Conservation (phyloP, 148 eudicot species). For the Chenopodium album region DNA sequence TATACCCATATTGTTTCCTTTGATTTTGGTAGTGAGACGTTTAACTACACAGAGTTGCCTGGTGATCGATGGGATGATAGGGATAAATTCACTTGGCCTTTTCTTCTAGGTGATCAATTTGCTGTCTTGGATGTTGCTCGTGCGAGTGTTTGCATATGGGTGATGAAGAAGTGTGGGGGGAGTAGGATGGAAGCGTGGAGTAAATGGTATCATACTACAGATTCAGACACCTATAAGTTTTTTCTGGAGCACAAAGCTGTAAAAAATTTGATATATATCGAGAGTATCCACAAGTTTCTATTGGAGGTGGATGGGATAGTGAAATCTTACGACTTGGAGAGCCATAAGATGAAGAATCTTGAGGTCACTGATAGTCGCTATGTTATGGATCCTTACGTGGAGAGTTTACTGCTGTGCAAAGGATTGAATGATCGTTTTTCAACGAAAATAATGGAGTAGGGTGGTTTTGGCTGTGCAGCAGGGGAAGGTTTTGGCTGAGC, state of each 20-base stretch:
- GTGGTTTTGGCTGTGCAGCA: no score
- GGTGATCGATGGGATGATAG: not conserved
- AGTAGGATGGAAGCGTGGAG: not conserved
- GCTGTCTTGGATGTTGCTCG: not conserved
- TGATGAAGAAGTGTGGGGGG: not conserved
- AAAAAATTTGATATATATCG: no score
- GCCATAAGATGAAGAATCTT: no score
- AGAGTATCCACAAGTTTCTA: no score
- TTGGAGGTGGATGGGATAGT: no score
- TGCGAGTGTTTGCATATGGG: constrained; percentile 5
- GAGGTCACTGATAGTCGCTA: no score
- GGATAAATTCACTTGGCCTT: not conserved
- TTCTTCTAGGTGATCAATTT: not conserved
- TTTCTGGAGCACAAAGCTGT: not conserved
- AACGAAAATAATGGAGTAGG: no score
- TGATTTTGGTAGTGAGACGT: not conserved
- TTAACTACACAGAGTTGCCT: constrained; percentile 12
- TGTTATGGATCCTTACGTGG: no score
- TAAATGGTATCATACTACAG: not conserved
- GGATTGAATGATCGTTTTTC: no score
- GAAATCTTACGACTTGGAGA: no score
- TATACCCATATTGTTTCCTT: constrained; percentile 12
- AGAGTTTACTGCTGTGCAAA: no score
- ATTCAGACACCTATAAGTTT: not conserved
- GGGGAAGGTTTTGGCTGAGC: no score